Base-by-base conservation (phyloP, 1,139 yeast species). In the Sugiyamaella japonica region DNA sequence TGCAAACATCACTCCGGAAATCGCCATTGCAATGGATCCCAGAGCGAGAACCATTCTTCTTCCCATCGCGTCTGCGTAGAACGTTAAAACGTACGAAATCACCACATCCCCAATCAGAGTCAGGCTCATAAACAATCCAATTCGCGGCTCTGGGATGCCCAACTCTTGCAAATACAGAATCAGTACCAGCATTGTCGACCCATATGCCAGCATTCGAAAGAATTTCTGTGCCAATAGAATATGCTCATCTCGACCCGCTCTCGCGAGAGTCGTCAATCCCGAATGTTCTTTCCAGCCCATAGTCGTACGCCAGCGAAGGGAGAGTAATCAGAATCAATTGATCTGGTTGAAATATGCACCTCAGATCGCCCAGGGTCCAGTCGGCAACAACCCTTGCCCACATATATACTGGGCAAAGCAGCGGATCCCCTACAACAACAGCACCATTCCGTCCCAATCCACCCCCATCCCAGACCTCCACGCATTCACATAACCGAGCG, bases 41-140 rank as follows among this genome's bases (percentile, higher is more conserved):
- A 77, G 64, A 0, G 79, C 66, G 77, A 90, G 78, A 7, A 89
- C 87, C 17, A 71, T 65, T 44, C 95, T 74, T 53, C 95, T 76
- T 2, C 97, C 97, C 53, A 86, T 71, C n/a, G 65, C 62, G 61
- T 88, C 95, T 0, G 96, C 90, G 65, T 85, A 78, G 85, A 91
- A 84, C 0, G 96, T 86, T 55, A 89, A 73, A 37, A 80, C 55
- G 66, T 85, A 85, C 6, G 96, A 87, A 12, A 89, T 76, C 0
- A 80, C 54, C 0, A 90, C 88, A 66, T 89, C 97, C 0, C 97
- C 97, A 1, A 85, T 68, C 60, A 89, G 73, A 0, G 97, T 89
- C 54, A 85, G 72, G 0, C 96, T 81, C 96, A 90, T 89, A 68
- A 90, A 90, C 36, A 81, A 57, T 1, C 97, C 97, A 48, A 87